Evolutionary conservation across 768 basidiomycete genomes (phyloP).

Genomic region (Tubosaeta sp.): DNA sequence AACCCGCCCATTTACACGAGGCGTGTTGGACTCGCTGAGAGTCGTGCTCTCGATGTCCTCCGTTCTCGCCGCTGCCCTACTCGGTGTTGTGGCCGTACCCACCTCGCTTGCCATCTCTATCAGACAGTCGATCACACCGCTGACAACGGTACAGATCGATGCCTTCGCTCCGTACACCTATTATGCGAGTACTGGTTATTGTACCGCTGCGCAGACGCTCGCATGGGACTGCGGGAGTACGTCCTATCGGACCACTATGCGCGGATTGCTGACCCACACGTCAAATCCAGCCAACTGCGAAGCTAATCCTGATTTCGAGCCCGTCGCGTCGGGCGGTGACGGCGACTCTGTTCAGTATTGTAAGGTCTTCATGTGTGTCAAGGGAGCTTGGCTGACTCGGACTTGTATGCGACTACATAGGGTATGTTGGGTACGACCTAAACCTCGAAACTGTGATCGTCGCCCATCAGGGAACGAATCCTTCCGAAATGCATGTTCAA

Average conservation of each 20-base stretch:
- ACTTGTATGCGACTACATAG: conserved; percentile 24
- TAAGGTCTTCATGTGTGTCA: conserved; percentile 11
- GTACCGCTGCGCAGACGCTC: conserved; percentile 37
- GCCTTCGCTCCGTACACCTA: conserved; percentile 46
- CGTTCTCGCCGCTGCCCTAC: conserved; percentile 12
- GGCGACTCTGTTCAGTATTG: conserved; percentile 41
- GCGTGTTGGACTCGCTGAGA: too few species aligned
- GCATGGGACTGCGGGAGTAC: conserved; percentile 55
- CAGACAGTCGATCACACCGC: conserved; percentile 36
- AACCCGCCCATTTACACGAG: neutral
- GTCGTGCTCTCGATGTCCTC: conserved; percentile 5
- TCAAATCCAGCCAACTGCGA: conserved; percentile 38
- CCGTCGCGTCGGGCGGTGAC: conserved; percentile 46
- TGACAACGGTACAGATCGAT: conserved; percentile 39
- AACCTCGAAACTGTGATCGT: conserved; percentile 33
- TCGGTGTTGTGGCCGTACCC: conserved; percentile 7
- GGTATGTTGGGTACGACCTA: conserved; percentile 53
- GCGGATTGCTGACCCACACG: neutral
- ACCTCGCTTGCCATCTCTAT: conserved; percentile 25
- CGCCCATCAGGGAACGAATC: conserved; percentile 35
- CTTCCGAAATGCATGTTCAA: conserved; percentile 23
- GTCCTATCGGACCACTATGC: conserved; percentile 7
- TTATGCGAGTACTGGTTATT: conserved; percentile 51
- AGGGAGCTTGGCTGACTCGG: neutral
- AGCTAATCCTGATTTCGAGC: conserved; percentile 43